These are phyloP conservation scores for Metschnikowia colocasiae DNA, from an alignment of 805 yeast species.

Conservation along the genomic window DNA sequence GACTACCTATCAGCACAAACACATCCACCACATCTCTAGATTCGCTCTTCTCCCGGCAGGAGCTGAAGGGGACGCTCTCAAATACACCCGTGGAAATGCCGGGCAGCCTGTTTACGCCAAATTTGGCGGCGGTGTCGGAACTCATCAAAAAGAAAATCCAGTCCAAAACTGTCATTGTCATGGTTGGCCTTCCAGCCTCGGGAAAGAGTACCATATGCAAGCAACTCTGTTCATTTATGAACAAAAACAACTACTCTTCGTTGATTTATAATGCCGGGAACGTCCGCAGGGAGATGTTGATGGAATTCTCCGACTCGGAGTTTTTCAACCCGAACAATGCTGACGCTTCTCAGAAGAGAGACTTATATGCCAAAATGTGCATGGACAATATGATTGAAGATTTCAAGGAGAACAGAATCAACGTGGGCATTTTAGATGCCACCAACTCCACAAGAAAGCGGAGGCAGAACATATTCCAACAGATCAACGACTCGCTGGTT, in stretches of 20 bases:
- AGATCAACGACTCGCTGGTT: conserved; percentile 19
- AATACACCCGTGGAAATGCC: conserved; percentile 18
- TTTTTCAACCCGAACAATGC: conserved; percentile 37
- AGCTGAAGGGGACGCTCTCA: conserved; percentile 17
- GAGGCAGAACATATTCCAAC: conserved; percentile 29
- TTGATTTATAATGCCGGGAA: conserved; percentile 49
- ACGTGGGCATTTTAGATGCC: conserved; percentile 42
- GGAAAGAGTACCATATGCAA: conserved; percentile 40
- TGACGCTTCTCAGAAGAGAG: conserved; percentile 30
- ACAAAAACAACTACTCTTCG: conserved; percentile 10
- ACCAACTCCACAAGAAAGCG: conserved; percentile 39
- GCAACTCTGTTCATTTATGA: conserved; percentile 25
- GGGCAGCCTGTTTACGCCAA: neutral
- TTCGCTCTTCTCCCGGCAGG: conserved; percentile 24
- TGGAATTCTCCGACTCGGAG: conserved; percentile 27
- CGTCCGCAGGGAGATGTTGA: conserved; percentile 37
- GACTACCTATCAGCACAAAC: conserved; percentile 15
- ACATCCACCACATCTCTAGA: conserved; percentile 27
- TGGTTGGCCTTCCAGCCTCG: conserved; percentile 42
- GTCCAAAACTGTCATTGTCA: conserved; percentile 25
- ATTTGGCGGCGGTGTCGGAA: conserved; percentile 14
- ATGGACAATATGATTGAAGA: conserved; percentile 31
- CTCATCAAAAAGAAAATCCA: conserved; percentile 14
- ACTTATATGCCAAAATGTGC: conserved; percentile 33
- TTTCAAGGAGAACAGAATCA: conserved; percentile 23